These are phyloP conservation scores for Lanmaoa pseudosensibilis DNA, from an alignment of 768 basidiomycete genomes.

Conservation along the genomic window DNA sequence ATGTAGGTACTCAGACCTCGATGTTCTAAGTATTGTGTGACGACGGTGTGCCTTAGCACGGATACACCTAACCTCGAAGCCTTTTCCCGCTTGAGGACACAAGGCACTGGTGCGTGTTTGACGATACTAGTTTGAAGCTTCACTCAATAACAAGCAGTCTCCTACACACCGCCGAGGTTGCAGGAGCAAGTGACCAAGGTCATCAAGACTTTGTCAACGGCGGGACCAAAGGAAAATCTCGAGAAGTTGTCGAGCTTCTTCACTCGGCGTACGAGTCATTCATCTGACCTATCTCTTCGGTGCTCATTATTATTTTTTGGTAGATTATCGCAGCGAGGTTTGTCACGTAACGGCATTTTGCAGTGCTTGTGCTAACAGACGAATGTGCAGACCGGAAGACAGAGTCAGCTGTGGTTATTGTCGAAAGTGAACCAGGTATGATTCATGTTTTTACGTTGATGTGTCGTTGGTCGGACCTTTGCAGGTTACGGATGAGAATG, in stretches of 20 bases:
- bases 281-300: not conserved
- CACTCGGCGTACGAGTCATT: slow-evolving; percentile 60
- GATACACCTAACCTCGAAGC: slow-evolving; percentile 65
- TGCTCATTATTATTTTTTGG: slow-evolving; percentile 23
- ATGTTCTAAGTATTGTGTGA: not conserved
- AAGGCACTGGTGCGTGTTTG: slow-evolving; percentile 39
- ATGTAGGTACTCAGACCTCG: slow-evolving; percentile 48
- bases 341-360: slow-evolving; percentile 12
- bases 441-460: not conserved
- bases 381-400: slow-evolving; percentile 56
- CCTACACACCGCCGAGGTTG: slow-evolving; percentile 60
- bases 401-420: slow-evolving; percentile 79
- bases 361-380: slow-evolving; percentile 15
- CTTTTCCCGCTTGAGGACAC: slow-evolving; percentile 37
- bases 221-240: slow-evolving; percentile 64
- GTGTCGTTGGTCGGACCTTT: not conserved
- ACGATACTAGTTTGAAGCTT: not conserved
- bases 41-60: slow-evolving; percentile 49
- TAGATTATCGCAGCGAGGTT: slow-evolving; percentile 78
- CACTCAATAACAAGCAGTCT: slow-evolving; percentile 34
- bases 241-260: slow-evolving; percentile 67
- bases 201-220: slow-evolving; percentile 63
- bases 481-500: slow-evolving; percentile 66
- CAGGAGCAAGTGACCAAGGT: slow-evolving; percentile 60
- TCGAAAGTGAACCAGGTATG: slow-evolving; percentile 63